Evolutionary conservation across 495 filamentous ascomycete species (phyloP), one percentile per base, ranked within the genome.

Genomic region (Daldinia decipiens): DNA sequence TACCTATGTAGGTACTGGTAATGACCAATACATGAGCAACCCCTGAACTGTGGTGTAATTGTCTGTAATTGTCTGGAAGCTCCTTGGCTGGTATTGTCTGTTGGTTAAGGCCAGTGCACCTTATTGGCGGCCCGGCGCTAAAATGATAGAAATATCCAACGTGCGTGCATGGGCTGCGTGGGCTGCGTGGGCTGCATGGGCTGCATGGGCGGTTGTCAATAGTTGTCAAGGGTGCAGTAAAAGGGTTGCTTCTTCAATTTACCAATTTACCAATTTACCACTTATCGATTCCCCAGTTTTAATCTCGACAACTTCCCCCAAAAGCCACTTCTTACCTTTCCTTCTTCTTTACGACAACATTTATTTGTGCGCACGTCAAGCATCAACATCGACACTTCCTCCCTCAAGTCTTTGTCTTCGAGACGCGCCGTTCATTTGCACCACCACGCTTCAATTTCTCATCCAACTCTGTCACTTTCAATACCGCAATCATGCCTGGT

Each of bases 251-350:
- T 36, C 34, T 36, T 36, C 34, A 36, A 36, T 47, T 47, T 21
- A 47, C 43, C 43, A 40, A 24, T 24, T 24, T 24, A 24, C 21
- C 34, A 36, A 36, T 47, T 47, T 21, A 47, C 43, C 43, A 40
- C 63, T 67, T 65, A 73, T 68, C 70, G 60, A 62, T 73, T 68
- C 70, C 40, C 65, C 70, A 73, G 62, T 73, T 73, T 73, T 73
- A 73, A 73, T 73, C 61, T 73, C 65, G 70, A 73, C 57, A 5
- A 47, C 50, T 65, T 51, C 70, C 70, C 65, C 51, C 57, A 60
- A 68, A 72, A 68, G 21, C 24, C 3, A 24, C 27, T 52, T 61
- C 39, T 64, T 24, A 40, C 24, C 54, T 62, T 68, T 55, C 61
- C 56, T 68, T 56, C 53, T 68, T 62, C 53, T 60, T 43, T 58